Evolutionary conservation across 192 early-diverging fungal species (phyloP).

Genomic region (Phycomyces blakesleeanus): DNA sequence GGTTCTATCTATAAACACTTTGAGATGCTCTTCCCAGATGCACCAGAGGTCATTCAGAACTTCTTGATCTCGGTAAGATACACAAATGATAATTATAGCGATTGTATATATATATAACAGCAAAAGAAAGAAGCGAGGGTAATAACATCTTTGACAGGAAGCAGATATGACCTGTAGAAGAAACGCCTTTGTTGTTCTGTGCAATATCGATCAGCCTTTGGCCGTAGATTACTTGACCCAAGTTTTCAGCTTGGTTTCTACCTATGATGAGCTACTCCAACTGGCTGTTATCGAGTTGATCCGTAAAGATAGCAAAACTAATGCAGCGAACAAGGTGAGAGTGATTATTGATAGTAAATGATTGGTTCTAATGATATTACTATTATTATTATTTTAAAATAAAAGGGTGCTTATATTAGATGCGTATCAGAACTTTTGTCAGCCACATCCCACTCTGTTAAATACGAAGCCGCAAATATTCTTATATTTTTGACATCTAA

Average conservation of each 20-base stretch:
- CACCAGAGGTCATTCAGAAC: slow-evolving; percentile 79
- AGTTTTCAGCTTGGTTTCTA: slow-evolving; percentile 66
- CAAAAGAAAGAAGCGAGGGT: too few relatives aligned
- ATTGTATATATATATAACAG: too few relatives aligned
- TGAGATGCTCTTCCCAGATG: slow-evolving; percentile 93
- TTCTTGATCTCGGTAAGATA: slow-evolving; percentile 52
- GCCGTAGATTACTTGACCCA: slow-evolving; percentile 85
- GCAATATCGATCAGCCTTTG: slow-evolving; percentile 66
- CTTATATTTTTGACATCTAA: slow-evolving; percentile 84
- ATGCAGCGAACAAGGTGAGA: slow-evolving; percentile 75
- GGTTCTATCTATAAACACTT: slow-evolving; percentile 84
- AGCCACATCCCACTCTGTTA: slow-evolving; percentile 81
- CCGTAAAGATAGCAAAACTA: slow-evolving; percentile 82
- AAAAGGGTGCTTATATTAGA: slow-evolving; percentile 85
- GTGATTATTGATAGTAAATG: not conserved
- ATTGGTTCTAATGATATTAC: too few relatives aligned
- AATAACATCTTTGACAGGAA: slow-evolving; percentile 53
- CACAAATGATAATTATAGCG: too few relatives aligned
- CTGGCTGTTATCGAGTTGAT: slow-evolving; percentile 93
- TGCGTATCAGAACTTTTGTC: slow-evolving; percentile 84
- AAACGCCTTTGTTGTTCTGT: slow-evolving; percentile 92
- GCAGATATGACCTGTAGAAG: slow-evolving; percentile 89
- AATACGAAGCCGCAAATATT: slow-evolving; percentile 96
- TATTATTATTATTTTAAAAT: not conserved
- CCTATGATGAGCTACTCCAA: slow-evolving; percentile 91